Base-by-base conservation (phyloP, 164 flowering plant genomes). In the Cinnamomum chago region DNA sequence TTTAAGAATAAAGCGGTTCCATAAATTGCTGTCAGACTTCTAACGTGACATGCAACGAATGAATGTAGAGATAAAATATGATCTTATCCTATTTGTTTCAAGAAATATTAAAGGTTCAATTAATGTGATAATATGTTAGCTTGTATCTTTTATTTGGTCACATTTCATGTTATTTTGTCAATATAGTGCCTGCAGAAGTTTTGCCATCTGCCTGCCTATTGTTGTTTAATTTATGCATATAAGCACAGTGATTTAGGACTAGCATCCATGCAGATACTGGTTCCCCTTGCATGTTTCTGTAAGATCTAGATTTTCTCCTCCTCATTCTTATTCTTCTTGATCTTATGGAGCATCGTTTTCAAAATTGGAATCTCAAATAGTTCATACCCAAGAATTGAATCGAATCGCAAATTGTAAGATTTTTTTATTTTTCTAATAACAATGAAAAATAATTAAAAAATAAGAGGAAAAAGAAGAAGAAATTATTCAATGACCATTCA, bases 1-100 rank as follows among this genome's bases (percentile, higher is more conserved):
- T 65, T 72, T 47, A 71, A 79, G 86, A 76, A 51, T 83, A 66
- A 79, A 88, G 50, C 76, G 86, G 30, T 88, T 82, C 67, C 87
- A 83, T 62, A 83, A 83, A 82, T 77, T 80, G 73, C 81, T 89
- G 47, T 81, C 85, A 50, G 70, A 76, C 68, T 79, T 83, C 65
- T 85, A 72, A 79, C 47, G 33, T 72, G 6, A n/a, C 3, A 51
- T 51, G 47, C 47, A 35, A 35, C 4, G n/a, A 5, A 15, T 20
- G 3, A 66, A 33, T 5, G 13, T 30, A 30, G 33, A 67, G 72
- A 33, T 23, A 35, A 20, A 58, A 9, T 72, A n/a, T 60, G 71
- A 40, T 68, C 18, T 68, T 14, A 55, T 13, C 55, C 23, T n/a
- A 28, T 17, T 47, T 47, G 13, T 20, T 40, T 68, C 51, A n/a